Evolutionary conservation across 2,329 filamentous ascomycete species (phyloP), one percentile per base, ranked within the genome.

Genomic region (Colletotrichum endophyticum): DNA sequence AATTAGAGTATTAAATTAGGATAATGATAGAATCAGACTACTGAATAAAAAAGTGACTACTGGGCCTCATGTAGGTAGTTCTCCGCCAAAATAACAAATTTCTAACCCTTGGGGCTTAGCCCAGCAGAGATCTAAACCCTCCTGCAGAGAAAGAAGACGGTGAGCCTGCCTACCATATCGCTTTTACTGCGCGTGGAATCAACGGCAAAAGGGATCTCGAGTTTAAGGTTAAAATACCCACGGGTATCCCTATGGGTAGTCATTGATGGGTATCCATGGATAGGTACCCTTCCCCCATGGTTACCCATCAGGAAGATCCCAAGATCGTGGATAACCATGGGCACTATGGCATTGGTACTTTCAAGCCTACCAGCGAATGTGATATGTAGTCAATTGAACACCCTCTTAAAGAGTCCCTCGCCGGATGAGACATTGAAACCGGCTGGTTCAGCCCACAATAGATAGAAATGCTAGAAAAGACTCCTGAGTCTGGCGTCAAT

Each of bases 181-280:
- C n/a, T 4, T n/a, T 13, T 13, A 22, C 1, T 22, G 19, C 0
- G n/a, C 6, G 4, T 22, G 44, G 2, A 4, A 13, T 22, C n/a
- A n/a, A 49, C 0, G 2, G 19, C 11, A 22, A 13, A 5, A 2
- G 4, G 11, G 11, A 8, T 6, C n/a, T 13, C 3, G 0, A 49
- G 44, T 22, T 49, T 16, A 19, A 4, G 36, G 15, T 39, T 39
- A 1, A 19, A 39, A 39, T 19, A 16, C 15, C 36, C 36, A 39
- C 15, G 36, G 36, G 36, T 39, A 9, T 8, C 36, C 36, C 0
- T 8, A 5, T 8, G 15, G 4, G 4, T 19, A 16, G 15, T 39
- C 36, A 39, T 39, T 19, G 2, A 9, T 5, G 36, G 36, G 15
- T 39, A 39, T 39, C 15, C 4, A 39, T 5, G 15, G 15, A 2